These are phyloP conservation scores for Agapanthus africanus DNA, from an alignment of 106 monocot species.

Conservation along the genomic window DNA sequence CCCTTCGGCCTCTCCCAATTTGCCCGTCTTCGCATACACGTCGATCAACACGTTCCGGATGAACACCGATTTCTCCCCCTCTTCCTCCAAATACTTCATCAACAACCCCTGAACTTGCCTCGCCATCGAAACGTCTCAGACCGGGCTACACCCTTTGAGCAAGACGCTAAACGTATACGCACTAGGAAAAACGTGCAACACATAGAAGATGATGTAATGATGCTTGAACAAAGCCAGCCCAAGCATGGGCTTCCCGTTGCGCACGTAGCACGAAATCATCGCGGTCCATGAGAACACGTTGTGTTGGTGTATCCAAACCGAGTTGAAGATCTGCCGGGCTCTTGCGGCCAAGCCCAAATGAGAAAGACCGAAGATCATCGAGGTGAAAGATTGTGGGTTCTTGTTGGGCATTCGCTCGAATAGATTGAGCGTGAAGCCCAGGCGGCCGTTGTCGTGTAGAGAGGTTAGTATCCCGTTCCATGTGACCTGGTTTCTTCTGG, in stretches of 20 bases:
- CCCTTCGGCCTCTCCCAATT: conserved; percentile 29
- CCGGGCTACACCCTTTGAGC: conserved; percentile 24
- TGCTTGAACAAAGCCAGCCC: conserved; percentile 27
- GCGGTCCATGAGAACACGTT: conserved; percentile 59
- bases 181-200: conserved; percentile 22
- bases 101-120: conserved; percentile 25
- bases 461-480: conserved; percentile 39
- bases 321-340: conserved; percentile 30
- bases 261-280: conserved; percentile 40
- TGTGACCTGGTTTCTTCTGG: conserved; percentile 28
- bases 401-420: conserved; percentile 40
- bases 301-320: conserved; percentile 2
- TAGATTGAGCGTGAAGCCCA: conserved; percentile 15
- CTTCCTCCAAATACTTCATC: conserved; percentile 29
- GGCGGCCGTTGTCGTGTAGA: conserved; percentile 17
- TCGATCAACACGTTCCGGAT: conserved; percentile 34
- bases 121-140: conserved; percentile 7
- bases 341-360: neutral
- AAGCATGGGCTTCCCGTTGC: conserved; percentile 16
- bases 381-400: conserved; percentile 35
- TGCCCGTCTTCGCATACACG: conserved; percentile 35
- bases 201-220: conserved; percentile 22
- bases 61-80: conserved; percentile 5
- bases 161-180: conserved; percentile 32
- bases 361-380: conserved; percentile 40